Base-by-base conservation (phyloP, 352 stramenopile genomes). In the Pythium phragmiticola region DNA sequence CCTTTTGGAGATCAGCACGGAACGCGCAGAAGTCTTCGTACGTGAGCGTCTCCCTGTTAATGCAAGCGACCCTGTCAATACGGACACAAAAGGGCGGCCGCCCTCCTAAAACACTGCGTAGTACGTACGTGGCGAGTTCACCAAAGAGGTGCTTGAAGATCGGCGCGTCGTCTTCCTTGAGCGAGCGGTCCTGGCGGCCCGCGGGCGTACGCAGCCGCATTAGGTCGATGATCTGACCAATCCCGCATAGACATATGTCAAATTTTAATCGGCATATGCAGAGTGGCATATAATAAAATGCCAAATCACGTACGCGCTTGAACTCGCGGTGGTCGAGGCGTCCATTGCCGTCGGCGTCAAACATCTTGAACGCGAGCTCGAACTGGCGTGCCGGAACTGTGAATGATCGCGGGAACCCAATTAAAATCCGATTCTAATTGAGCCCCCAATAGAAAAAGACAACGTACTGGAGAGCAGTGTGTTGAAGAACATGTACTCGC, bases 401-500 rank as follows among this genome's bases (percentile, higher is more conserved):
- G 28, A 55, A 28, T 41, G 50, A 17, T 30, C 26, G 26, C 26
- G 26, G 3, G 3, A 28, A 30, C 4, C 0, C 26, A 30, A 30
- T 30, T 28, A 30, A 30, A 30, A 30, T 30, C 60, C n/a, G 23
- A 46, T 34, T 39, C 7, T 11, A 19, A 14, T 49, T 46, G 13
- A 55, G 42, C 45, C 6, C 17, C 28, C 16, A 23, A 16, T 34
- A 28, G 16, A 21, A 33, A 4, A 30, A 45, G n/a, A 45, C 21
- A n/a, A 84, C 84, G 64, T 75, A 94, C 86, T 94, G 23, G 82
- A 74, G 9, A 96, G 80, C 43, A 96, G 66, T 48, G 83, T 94
- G 58, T 89, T 88, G 72, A 95, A 95, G 67, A 95, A 91, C 77
- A 94, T 92, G 76, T 92, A 96, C 79, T 96, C 86, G 17, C 82